Conservation (phyloP, 208 protist species). For the Leishmania gerbilli region DNA sequence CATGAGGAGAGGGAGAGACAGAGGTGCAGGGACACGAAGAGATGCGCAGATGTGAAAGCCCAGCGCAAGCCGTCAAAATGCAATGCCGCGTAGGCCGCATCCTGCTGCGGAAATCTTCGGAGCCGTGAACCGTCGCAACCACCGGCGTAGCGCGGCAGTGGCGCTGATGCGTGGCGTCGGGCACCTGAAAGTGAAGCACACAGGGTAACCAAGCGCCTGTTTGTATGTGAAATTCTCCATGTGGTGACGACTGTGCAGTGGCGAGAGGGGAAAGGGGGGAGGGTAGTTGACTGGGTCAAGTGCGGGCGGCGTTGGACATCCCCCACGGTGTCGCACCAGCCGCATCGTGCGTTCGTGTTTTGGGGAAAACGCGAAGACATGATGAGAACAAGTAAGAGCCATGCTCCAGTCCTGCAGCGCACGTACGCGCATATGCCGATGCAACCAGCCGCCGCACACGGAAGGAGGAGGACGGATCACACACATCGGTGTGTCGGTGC, state of each 20-base stretch:
- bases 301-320: not conserved
- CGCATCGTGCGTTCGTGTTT: not conserved
- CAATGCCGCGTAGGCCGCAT: not conserved
- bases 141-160: not conserved
- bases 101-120: not conserved
- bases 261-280: not conserved
- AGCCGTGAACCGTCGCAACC: not conserved
- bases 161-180: not conserved
- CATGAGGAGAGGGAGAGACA: not conserved
- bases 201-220: too few species aligned
- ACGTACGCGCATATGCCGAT: not conserved
- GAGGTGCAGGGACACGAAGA: not conserved
- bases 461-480: not conserved
- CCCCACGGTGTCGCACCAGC: not conserved
- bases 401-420: not conserved
- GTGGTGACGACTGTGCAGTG: not conserved
- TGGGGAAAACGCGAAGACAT: not conserved
- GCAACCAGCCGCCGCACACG: not conserved
- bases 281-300: not conserved
- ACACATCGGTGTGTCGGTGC: not conserved
- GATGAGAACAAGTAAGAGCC: not conserved
- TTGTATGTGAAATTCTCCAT: not conserved
- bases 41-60: not conserved
- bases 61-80: not conserved
- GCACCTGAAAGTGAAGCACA: not conserved